Evolutionary conservation across 164 flowering plant species (phyloP).

Genomic region (Santalum album): DNA sequence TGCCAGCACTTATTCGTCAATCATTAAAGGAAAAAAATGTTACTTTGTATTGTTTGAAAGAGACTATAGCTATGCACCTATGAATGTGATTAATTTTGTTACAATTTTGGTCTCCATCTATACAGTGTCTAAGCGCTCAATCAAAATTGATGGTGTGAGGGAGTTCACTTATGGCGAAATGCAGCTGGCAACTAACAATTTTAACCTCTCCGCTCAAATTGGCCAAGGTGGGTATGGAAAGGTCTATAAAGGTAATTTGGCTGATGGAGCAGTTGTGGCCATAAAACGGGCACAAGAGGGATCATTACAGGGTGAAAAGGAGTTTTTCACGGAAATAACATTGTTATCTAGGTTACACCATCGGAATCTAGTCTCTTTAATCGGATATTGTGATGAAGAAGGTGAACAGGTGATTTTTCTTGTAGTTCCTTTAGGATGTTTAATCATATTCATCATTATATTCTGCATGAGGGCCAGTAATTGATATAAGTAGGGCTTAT

Average conservation of each 20-base stretch:
- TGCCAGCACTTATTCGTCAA: no score
- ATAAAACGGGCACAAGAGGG: constrained; percentile 69
- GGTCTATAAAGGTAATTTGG: constrained; percentile 52
- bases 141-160: constrained; percentile 52
- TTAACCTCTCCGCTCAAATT: constrained; percentile 30
- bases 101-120: not conserved
- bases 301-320: constrained; percentile 64
- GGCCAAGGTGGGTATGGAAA: constrained; percentile 83
- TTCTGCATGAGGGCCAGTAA: not conserved
- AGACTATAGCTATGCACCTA: no score
- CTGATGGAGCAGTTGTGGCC: constrained; percentile 56
- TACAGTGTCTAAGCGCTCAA: constrained; percentile 32
- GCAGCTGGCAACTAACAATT: constrained; percentile 50
- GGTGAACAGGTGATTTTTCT: constrained; percentile 53
- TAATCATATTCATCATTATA: not conserved
- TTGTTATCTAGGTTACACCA: constrained; percentile 64
- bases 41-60: no score
- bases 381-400: constrained; percentile 72
- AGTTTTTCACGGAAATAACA: constrained; percentile 62
- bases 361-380: constrained; percentile 54
- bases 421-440: not conserved
- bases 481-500: no score
- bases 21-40: no score
- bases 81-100: no score
- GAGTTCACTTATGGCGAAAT: constrained; percentile 39